Evolutionary conservation across 1,139 yeast genomes (phyloP).

Genomic region (Williopsis jadinii): DNA sequence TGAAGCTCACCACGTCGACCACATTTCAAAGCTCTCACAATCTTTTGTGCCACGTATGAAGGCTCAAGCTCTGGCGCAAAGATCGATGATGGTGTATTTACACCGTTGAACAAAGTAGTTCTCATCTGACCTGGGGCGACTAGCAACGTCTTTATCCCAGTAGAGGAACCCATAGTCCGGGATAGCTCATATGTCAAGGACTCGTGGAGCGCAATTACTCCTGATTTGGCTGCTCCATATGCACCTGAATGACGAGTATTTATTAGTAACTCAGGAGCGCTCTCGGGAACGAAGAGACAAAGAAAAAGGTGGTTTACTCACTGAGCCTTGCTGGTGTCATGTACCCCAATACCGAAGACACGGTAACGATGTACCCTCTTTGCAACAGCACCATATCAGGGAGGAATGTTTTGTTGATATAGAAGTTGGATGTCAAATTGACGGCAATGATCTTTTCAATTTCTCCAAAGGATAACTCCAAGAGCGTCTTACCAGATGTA

Average conservation of each 20-base stretch:
- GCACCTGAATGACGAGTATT: constrained; percentile 29
- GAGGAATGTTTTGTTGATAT: constrained; percentile 60
- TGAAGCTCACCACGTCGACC: constrained; percentile 67
- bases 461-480: constrained; percentile 47
- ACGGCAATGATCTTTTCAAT: constrained; percentile 56
- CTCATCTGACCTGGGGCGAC: constrained; percentile 84
- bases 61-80: constrained; percentile 84
- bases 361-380: constrained; percentile 72
- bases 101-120: constrained; percentile 65
- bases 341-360: constrained; percentile 80
- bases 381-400: constrained; percentile 60
- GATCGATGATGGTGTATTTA: constrained; percentile 61
- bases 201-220: constrained; percentile 77
- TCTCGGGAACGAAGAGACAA: too few relatives aligned
- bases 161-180: constrained; percentile 27
- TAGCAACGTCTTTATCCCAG: constrained; percentile 64
- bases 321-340: constrained; percentile 72
- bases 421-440: constrained; percentile 63
- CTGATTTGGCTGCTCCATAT: constrained; percentile 89
- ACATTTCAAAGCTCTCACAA: constrained; percentile 47
- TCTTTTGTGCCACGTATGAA: constrained; percentile 47
- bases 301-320: constrained; percentile 19
- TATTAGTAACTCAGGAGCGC: background rate
- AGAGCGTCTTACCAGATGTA: constrained; percentile 48
- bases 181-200: constrained; percentile 68